Conservation (phyloP, 805 yeast species). For the Hanseniaspora valbyensis region DNA sequence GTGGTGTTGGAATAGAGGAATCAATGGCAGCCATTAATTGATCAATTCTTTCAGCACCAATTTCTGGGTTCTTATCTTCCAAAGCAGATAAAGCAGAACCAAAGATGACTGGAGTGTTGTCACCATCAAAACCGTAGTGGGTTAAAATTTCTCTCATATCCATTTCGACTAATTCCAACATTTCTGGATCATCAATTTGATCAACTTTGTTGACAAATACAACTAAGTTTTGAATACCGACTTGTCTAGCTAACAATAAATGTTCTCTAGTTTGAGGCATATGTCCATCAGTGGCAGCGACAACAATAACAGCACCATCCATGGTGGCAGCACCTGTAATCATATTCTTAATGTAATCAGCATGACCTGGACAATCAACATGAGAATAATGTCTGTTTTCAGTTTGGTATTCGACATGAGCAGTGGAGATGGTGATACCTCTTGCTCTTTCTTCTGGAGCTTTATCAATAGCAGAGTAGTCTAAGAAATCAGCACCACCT, state of each 20-base stretch:
- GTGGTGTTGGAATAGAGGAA: slow-evolving; percentile 89
- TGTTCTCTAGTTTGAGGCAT: slow-evolving; percentile 99
- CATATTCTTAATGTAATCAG: slow-evolving; percentile 97
- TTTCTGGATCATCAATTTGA: slow-evolving; percentile 95
- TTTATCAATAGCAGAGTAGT: slow-evolving; percentile 85
- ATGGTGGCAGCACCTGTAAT: slow-evolving; percentile 99
- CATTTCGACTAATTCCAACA: slow-evolving; percentile 99
- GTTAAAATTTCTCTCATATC: slow-evolving; percentile 95
- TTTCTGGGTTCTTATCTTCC: slow-evolving; percentile 78
- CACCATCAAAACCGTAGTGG: slow-evolving; percentile 95
- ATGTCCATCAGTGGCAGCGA: slow-evolving; percentile 98
- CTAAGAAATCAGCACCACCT: slow-evolving; percentile 91
- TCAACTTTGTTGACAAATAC: slow-evolving; percentile 98
- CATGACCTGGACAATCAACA: slow-evolving; percentile 98
- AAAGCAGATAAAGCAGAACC: slow-evolving; percentile 97
- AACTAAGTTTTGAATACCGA: slow-evolving; percentile 95
- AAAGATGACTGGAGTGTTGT: slow-evolving; percentile 93
- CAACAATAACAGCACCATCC: slow-evolving; percentile 99
- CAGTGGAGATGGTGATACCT: slow-evolving; percentile 97
- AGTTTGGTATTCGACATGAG: slow-evolving; percentile 96
- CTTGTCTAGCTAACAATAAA: slow-evolving; percentile 95
- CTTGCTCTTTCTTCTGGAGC: slow-evolving; percentile 99
- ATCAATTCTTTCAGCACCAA: slow-evolving; percentile 75
- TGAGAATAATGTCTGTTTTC: slow-evolving; percentile 92
- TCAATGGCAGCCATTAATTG: slow-evolving; percentile 87